Evolutionary conservation across 176 grass and related monocot species (phyloP).

Genomic region (Musa acuminata): DNA sequence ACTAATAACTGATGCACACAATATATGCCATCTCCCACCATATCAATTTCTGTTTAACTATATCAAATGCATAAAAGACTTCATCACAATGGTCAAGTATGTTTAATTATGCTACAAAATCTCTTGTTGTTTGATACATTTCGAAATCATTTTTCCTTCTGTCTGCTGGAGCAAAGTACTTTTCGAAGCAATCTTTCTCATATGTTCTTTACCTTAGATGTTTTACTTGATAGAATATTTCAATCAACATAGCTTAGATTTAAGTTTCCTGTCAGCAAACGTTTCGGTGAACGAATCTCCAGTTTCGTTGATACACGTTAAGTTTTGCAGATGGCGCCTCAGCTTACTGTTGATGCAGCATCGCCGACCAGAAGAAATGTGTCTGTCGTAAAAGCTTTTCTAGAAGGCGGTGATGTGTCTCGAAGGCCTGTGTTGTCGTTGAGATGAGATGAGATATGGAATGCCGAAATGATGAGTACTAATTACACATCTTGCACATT

Average conservation of each 20-base stretch:
- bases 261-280: not conserved
- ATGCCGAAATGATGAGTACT: not conserved
- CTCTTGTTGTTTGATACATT: not conserved
- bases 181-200: not conserved
- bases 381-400: constrained; percentile 19
- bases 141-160: not conserved
- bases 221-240: not conserved
- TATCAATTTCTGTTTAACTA: too few relatives aligned
- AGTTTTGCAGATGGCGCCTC: constrained; percentile 27
- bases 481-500: too few relatives aligned
- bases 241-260: not conserved
- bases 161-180: not conserved
- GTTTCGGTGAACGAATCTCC: not conserved
- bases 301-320: constrained; percentile 3
- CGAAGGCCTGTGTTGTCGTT: constrained; percentile 16
- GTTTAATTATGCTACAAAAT: not conserved
- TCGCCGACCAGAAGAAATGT: constrained; percentile 3
- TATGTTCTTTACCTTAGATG: not conserved
- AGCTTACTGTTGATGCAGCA: constrained; percentile 26
- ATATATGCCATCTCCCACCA: too few relatives aligned
- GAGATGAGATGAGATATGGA: constrained; percentile 3
- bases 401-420: constrained; percentile 8
- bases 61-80: too few relatives aligned
- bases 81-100: too few relatives aligned
- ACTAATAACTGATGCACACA: too few relatives aligned